Conservation (phyloP, 2,329 filamentous ascomycete genomes). For the Fusarium torulosum region DNA sequence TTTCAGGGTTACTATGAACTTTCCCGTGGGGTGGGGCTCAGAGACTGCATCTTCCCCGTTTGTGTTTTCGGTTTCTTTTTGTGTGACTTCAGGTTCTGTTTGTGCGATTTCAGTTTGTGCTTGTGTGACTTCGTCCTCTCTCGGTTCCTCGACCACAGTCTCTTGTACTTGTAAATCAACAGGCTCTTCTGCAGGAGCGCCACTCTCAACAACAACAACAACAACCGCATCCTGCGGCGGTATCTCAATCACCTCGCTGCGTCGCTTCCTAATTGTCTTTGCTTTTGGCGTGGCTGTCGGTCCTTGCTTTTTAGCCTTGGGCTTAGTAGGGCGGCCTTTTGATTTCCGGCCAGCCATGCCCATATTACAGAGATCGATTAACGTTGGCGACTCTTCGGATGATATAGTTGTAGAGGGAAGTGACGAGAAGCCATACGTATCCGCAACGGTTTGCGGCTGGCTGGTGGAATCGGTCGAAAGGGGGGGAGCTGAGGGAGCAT, state of each 20-base stretch:
- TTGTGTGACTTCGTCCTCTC: not conserved
- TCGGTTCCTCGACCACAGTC: not conserved
- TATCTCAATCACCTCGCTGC: not conserved
- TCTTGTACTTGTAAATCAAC: conserved; percentile 1
- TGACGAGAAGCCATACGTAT: conserved; percentile 40
- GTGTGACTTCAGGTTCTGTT: not conserved
- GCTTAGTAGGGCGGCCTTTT: conserved; percentile 47
- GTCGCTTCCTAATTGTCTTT: conserved; percentile 19
- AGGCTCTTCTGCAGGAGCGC: not conserved
- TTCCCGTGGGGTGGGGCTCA: not conserved
- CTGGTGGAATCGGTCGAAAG: not conserved
- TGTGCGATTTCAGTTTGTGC: not conserved
- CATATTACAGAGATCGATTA: conserved; percentile 47
- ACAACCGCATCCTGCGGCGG: not conserved
- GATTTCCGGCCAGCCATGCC: conserved; percentile 42
- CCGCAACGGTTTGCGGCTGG: not conserved
- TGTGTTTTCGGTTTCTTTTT: not conserved
- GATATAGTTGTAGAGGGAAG: conserved; percentile 11
- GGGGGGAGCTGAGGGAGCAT: not conserved
- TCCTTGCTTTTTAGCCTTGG: conserved; percentile 28
- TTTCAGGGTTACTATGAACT: conserved; percentile 28
- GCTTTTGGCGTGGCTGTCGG: conserved; percentile 3
- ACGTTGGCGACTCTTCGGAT: conserved; percentile 29
- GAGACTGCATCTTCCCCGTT: not conserved
- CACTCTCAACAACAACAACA: not conserved